Base-by-base conservation (phyloP, 768 basidiomycete genomes). In the Suillus cothurnatus region DNA sequence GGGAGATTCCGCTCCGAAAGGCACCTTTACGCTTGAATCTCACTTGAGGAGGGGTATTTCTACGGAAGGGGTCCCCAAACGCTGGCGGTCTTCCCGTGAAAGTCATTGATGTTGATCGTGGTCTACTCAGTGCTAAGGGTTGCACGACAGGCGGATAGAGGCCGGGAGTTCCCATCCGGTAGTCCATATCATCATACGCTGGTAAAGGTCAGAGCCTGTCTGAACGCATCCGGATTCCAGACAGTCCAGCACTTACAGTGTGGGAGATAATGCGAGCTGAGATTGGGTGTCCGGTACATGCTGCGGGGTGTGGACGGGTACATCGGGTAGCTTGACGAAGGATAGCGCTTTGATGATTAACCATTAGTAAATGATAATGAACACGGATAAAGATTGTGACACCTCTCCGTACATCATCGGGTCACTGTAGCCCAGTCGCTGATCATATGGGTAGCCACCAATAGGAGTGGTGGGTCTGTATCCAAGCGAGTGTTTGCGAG, bases 1-100 rank as follows among this genome's bases (percentile, higher is more conserved):
- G 82, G 45, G 82, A 86, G 69, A 92, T 83, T 8, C 91, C 91
- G 26, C 85, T 81, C 60, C 82, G 78, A 72, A 90, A 85, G 15
- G 86, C 80, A 14, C 88, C 88, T 79, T 88, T 91, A 73, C 87
- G 85, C 76, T 88, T 90, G 78, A 92, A 92, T 73, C 89, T 91
- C 65, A 92, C 79, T 62, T 85, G 78, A 47, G 82, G 77, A 32
- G 83, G 79, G 68, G 81, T 83, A 17, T 83, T 79, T 31, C 81
- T 79, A 26, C 81, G 83, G 72, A 82, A 85, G n/a, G 77, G 71
- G 64, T 86, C 81, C 41, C 71, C 45, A 68, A 77, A 78, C 1
- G 77, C 77, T 2, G 77, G 73, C 11, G 78, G 70, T 39, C 77
- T 72, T 31, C 80, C 77, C 15, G 75, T 63, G 38, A 81, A 77